phyloP scores from a whole-genome alignment of 495 filamentous ascomycete genomes.

The Aspergillus haitiensis region DNA sequence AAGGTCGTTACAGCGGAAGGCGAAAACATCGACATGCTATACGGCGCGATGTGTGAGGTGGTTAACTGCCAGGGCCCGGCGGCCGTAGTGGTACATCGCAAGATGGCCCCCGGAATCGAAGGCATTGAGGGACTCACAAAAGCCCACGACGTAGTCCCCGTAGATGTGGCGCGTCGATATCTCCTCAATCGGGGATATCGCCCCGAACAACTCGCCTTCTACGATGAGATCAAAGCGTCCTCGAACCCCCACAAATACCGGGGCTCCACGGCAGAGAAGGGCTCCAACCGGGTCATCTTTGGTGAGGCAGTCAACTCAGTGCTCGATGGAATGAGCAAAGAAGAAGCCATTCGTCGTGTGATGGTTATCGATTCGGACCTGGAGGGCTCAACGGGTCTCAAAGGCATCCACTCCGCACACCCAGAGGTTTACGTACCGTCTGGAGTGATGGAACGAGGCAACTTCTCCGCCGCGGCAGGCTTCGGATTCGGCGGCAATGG shows the following conservation, averaged over 20 bases:
- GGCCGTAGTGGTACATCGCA: conserved; percentile 37
- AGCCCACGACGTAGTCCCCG: conserved; percentile 41
- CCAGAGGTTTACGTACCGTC: conserved; percentile 40
- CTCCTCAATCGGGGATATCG: conserved; percentile 42
- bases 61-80: conserved; percentile 36
- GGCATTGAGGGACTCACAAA: conserved; percentile 36
- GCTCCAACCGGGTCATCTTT: conserved; percentile 38
- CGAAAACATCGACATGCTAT: conserved; percentile 39
- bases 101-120: conserved; percentile 41
- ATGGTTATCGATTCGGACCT: conserved; percentile 48
- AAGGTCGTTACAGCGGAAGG: conserved; percentile 38
- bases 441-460: conserved; percentile 45
- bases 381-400: conserved; percentile 43
- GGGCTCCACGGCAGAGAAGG: conserved; percentile 39
- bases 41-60: conserved; percentile 34
- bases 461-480: conserved; percentile 43
- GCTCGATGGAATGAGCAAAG: conserved; percentile 39
- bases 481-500: conserved; percentile 44
- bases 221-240: conserved; percentile 40
- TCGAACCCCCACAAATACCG: conserved; percentile 39
- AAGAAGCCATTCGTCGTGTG: conserved; percentile 40
- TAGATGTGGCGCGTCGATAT: conserved; percentile 43
- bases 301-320: conserved; percentile 42
- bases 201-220: conserved; percentile 38
- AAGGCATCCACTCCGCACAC: conserved; percentile 36